Evolutionary conservation across 257 asterid species (phyloP), one percentile per base, ranked within the genome.

Genomic region (Jacaranda copaia): DNA sequence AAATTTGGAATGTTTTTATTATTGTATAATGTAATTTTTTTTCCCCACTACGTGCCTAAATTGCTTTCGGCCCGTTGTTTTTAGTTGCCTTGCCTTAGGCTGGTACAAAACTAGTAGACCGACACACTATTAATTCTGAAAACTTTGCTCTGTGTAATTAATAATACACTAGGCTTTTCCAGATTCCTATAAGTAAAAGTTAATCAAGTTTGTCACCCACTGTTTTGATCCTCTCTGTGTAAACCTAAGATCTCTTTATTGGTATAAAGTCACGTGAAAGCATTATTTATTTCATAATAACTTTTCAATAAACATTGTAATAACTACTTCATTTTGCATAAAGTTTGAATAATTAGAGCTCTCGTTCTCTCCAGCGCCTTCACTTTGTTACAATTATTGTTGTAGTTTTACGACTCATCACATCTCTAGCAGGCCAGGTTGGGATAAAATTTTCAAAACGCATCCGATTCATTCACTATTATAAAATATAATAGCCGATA

Each of bases 51-150:
- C 36, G 13, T 45, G 13, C 18, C 19, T 52, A 8, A 36, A 35
- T 48, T 36, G 18, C 64, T 75, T 63, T 65, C 75, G 52, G 75
- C 62, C 64, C 65, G 18, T 15, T 64, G 43, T 64, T 64, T 46
- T 64, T 51, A 36, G 11, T 73, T 65, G 4, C 66, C 11, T n/a
- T 52, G 55, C 63, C 64, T 15, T 38, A 62, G 53, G 10, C 64
- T 5, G 6, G 11, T 64, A 52, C 4, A 19, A 19, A 7, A 43
- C 14, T 15, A 15, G 49, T 32, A 35, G 5, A 5, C 5, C 2
- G 32, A 15, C 5, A 51, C n/a, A 2, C 35, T 32, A 43, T 25
- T 20, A 49, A 70, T 70, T 32, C 45, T 25, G 49, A 38, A 55
- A 55, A 53, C 48, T 1, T 6, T 20, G 39, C 20, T 20, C 1